A percentile compares a stretch with the other conserved stretches of the same genome.
These are phyloP conservation scores for Coemansia sp. DNA, from an alignment of 192 early-diverging fungal species.

Conservation along the genomic window DNA sequence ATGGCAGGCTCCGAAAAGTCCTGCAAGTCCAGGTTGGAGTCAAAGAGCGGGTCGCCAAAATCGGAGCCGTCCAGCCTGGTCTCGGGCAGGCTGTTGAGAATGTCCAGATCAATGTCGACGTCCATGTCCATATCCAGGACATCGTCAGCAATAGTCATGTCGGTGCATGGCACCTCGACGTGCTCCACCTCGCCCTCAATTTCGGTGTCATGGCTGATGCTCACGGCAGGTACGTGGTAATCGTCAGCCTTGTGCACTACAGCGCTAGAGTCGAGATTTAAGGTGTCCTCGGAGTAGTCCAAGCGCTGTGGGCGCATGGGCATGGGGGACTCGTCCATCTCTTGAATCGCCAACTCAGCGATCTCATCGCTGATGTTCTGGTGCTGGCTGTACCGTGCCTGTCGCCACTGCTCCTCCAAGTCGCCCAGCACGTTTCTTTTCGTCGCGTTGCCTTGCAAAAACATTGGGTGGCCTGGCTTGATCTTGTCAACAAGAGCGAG, in stretches of 20 bases:
- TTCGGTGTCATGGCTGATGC: background rate
- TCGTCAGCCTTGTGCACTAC: background rate
- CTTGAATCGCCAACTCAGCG: slow-evolving; percentile 29
- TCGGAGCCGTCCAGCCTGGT: slow-evolving; percentile 5
- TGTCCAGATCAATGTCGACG: slow-evolving; percentile 34
- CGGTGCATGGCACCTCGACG: slow-evolving; percentile 3
- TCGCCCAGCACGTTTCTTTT: slow-evolving; percentile 42
- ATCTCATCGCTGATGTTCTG: slow-evolving; percentile 32
- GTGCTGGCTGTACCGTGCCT: slow-evolving; percentile 24
- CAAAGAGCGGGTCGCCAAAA: slow-evolving; percentile 1
- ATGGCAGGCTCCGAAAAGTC: background rate
- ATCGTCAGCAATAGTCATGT: slow-evolving; percentile 37
- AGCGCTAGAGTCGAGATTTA: background rate
- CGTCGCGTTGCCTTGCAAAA: slow-evolving; percentile 20
- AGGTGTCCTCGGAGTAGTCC: slow-evolving; percentile 11
- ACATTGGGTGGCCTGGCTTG: slow-evolving; percentile 37
- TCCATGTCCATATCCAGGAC: slow-evolving; percentile 43
- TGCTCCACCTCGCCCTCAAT: slow-evolving; percentile 1
- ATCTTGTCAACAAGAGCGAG: slow-evolving; percentile 22
- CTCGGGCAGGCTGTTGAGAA: slow-evolving; percentile 5
- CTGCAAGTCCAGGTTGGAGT: background rate
- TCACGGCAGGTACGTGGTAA: slow-evolving; percentile 1
- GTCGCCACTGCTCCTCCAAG: slow-evolving; percentile 40
- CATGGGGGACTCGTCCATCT: slow-evolving; percentile 41
- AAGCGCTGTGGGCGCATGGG: slow-evolving; percentile 15